Evolutionary conservation across 139 green algal genomes (phyloP), one percentile per base, ranked within the genome.

Genomic region (Asterochloris sp.): DNA sequence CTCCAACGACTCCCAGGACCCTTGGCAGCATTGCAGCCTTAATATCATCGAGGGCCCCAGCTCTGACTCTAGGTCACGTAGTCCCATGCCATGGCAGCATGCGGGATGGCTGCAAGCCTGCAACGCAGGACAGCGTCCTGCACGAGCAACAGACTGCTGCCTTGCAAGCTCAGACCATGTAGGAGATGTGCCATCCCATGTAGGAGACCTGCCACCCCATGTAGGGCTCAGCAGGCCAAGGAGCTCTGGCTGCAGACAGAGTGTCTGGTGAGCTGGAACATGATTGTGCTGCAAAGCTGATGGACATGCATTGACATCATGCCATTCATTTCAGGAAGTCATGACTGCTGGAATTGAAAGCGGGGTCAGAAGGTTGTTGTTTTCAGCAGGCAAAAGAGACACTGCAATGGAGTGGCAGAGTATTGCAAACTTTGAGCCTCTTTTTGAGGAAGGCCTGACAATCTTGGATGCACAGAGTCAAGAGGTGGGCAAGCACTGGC

Each of bases 281-380:
- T 13, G 61, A 64, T 62, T 66, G 74, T 62, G 15, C 11, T 78
- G 14, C n/a, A 21, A 28, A 2, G 11, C 21, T 15, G 61, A 26
- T 21, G 17, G 66, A 1, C 66, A 26, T 2, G 66, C 66, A 9
- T 23, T 71, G 19, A 26, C 19, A 71, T 21, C 66, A 10, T 71
- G 19, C 17, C 13, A 26, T 19, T 11, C 27, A 15, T 63, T 71
- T 54, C 62, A 87, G 87, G 77, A 74, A 24, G 86, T 89, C 28
- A 73, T 89, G 27, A 89, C 86, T 27, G 75, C 86, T 61, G 86
- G 81, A 47, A 60, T 89, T 10, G 86, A 89, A 54, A 69, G 54
- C 29, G 86, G 86, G 63, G 66, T 75, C 21, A 64, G 9, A 17
- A 82, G 26, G 10, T 81, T 89, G 12, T 73, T 87, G 24, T 80